Evolutionary conservation across 2,329 filamentous ascomycete species (phyloP).

Genomic region (Chaetomiaceae sp.): DNA sequence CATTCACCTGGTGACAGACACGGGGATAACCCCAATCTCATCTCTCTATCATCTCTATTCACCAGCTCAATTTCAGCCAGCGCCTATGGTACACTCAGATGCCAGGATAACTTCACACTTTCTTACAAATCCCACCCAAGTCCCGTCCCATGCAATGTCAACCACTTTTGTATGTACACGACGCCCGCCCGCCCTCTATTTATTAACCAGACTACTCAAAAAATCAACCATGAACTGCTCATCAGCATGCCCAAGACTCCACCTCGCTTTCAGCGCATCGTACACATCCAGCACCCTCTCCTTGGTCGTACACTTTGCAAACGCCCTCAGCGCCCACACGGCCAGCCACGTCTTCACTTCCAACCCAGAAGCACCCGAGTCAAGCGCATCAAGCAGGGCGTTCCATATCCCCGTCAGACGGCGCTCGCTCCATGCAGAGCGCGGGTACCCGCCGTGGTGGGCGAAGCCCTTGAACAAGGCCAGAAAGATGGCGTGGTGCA

Average conservation of each 20-base stretch:
- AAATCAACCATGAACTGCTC: conserved; percentile 45
- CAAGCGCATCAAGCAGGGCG: conserved; percentile 55
- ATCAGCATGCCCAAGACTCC: conserved; percentile 40
- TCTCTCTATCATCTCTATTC: not conserved
- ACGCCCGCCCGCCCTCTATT: not conserved
- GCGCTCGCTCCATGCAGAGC: conserved; percentile 67
- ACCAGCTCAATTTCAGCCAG: not conserved
- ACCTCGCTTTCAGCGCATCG: conserved; percentile 44
- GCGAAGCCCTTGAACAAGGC: conserved; percentile 80
- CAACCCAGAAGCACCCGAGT: conserved; percentile 43
- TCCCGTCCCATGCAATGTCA: not conserved
- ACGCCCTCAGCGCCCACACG: conserved; percentile 59
- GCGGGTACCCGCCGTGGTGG: conserved; percentile 59
- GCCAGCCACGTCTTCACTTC: conserved; percentile 58
- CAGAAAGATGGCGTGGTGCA: conserved; percentile 74
- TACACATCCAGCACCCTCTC: conserved; percentile 53
- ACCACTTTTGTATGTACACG: not conserved
- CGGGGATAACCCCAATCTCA: too few relatives aligned
- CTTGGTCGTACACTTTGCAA: conserved; percentile 49
- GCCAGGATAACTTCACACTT: too few relatives aligned
- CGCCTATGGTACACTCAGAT: too few relatives aligned
- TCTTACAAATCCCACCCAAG: not conserved
- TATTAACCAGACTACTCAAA: conserved; percentile 19
- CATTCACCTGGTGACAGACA: too few relatives aligned
- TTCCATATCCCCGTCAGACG: conserved; percentile 66